Conservation (phyloP, 1,139 yeast species). For the Eremothecium sinecaudum region DNA sequence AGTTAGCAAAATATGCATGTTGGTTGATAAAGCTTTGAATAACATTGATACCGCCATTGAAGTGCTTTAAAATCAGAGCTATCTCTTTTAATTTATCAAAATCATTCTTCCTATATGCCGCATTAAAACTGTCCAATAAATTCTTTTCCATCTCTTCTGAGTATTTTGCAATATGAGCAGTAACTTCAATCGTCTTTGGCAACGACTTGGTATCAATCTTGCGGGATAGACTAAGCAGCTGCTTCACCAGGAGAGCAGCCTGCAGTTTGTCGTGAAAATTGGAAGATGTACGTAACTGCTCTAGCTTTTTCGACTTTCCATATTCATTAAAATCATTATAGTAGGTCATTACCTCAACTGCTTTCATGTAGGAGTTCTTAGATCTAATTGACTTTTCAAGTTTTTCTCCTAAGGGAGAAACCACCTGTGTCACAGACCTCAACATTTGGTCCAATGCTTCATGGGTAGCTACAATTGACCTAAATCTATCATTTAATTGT, state of each 20-base stretch:
- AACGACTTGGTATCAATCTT: constrained; percentile 49
- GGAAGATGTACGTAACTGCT: constrained; percentile 36
- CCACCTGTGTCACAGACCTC: constrained; percentile 48
- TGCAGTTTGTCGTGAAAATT: constrained; percentile 42
- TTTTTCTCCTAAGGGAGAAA: constrained; percentile 67
- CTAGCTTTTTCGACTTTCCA: constrained; percentile 56
- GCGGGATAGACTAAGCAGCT: constrained; percentile 52
- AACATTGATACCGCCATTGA: constrained; percentile 78
- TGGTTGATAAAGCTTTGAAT: constrained; percentile 77
- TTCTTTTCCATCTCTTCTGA: constrained; percentile 70
- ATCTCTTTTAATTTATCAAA: constrained; percentile 68
- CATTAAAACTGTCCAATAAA: constrained; percentile 48
- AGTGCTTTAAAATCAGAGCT: constrained; percentile 68
- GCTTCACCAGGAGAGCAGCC: constrained; percentile 63
- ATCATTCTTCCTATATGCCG: constrained; percentile 42
- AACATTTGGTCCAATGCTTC: constrained; percentile 52
- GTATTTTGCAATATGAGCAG: constrained; percentile 53
- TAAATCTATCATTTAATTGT: constrained; percentile 43
- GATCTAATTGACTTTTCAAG: constrained; percentile 68
- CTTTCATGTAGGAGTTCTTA: constrained; percentile 63
- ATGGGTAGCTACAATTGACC: constrained; percentile 36
- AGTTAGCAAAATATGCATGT: constrained; percentile 59
- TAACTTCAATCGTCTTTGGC: constrained; percentile 43
- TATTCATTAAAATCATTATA: constrained; percentile 60
- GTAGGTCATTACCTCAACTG: constrained; percentile 65